Conservation (phyloP, 2,329 filamentous ascomycete species). For the Talaromyces sp. region DNA sequence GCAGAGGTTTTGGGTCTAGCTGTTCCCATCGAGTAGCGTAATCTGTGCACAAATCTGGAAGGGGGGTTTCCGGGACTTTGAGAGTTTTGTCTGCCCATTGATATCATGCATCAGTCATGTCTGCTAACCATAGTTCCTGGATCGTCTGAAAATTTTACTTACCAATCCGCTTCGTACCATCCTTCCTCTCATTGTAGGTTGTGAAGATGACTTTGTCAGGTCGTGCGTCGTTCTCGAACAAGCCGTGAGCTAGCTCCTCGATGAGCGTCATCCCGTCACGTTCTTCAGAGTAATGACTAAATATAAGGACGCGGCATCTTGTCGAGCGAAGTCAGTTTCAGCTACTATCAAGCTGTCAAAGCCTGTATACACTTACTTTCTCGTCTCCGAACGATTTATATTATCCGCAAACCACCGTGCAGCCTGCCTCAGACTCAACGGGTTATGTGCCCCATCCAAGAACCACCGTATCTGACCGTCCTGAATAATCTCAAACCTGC, state of each 20-base stretch:
- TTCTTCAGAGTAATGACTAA: constrained; percentile 34
- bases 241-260: constrained; percentile 24
- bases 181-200: constrained; percentile 30
- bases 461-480: constrained; percentile 35
- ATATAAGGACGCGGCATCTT: constrained; percentile 31
- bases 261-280: constrained; percentile 30
- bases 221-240: constrained; percentile 22
- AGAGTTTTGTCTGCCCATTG: constrained; percentile 25
- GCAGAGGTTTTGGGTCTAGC: constrained; percentile 23
- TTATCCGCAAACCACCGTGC: constrained; percentile 40
- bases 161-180: constrained; percentile 27
- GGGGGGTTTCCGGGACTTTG: constrained; percentile 23
- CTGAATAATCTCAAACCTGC: constrained; percentile 35
- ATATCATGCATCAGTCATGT: background rate
- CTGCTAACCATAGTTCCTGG: background rate
- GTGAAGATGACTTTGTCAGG: constrained; percentile 34
- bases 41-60: constrained; percentile 25
- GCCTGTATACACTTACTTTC: background rate
- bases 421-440: constrained; percentile 40
- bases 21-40: constrained; percentile 30
- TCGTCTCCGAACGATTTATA: background rate
- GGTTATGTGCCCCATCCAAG: constrained; percentile 47
- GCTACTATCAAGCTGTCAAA: background rate
- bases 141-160: constrained; percentile 6
- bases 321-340: background rate